phyloP scores from a whole-genome alignment of 2,329 filamentous ascomycete genomes.

The Madurella fahalii region DNA sequence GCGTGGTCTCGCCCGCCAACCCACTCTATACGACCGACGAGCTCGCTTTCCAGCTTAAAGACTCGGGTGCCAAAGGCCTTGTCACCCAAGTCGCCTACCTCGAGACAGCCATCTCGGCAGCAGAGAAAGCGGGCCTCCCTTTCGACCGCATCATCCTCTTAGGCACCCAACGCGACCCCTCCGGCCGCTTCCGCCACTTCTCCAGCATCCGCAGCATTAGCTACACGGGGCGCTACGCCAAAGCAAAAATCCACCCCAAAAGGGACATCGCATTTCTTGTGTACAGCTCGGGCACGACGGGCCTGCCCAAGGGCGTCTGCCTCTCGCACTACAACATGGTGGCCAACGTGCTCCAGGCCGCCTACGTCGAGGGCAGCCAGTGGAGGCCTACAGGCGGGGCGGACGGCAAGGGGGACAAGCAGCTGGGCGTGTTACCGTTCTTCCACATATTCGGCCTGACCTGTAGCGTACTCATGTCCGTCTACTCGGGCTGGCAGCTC shows the following conservation, averaged over 20 bases:
- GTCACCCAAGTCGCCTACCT: constrained; percentile 69
- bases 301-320: constrained; percentile 87
- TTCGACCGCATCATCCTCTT: constrained; percentile 71
- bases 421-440: constrained; percentile 79
- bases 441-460: constrained; percentile 87
- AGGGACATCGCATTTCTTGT: constrained; percentile 80
- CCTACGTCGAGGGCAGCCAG: constrained; percentile 49
- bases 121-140: constrained; percentile 64
- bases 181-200: constrained; percentile 64
- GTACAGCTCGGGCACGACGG: constrained; percentile 87
- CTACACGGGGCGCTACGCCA: constrained; percentile 40
- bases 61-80: constrained; percentile 69
- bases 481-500: constrained; percentile 62
- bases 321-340: constrained; percentile 80
- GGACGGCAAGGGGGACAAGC: constrained; percentile 62
- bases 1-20: constrained; percentile 79
- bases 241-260: constrained; percentile 58
- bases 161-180: constrained; percentile 62
- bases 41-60: constrained; percentile 76
- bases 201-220: constrained; percentile 63
- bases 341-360: constrained; percentile 61
- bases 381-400: constrained; percentile 55
- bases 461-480: constrained; percentile 64
- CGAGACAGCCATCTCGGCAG: constrained; percentile 61
- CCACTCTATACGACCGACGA: constrained; percentile 82